Base-by-base conservation (phyloP, 192 early-diverging fungal genomes). In the Dissophora ornata region DNA sequence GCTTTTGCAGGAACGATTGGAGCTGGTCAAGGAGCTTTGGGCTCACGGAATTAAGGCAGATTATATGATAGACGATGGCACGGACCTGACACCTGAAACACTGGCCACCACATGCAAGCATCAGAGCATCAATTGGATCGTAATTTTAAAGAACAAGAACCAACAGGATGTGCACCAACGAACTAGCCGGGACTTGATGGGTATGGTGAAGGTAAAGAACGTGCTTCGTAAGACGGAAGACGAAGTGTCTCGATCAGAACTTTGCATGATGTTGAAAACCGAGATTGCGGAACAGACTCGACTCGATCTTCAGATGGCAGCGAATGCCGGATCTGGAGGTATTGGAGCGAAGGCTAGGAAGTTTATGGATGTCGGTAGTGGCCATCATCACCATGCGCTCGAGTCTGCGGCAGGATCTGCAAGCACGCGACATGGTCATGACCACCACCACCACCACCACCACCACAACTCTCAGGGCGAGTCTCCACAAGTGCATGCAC, bases 1-100 rank as follows among this genome's bases (percentile, higher is more conserved):
- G 11, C 67, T 91, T 42, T 65, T 94, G 8, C 86, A 87, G 38
- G 92, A 96, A 67, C 85, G 94, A 4, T 82, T 97, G 29, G 83
- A 90, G 18, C 57, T 97, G 62, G 89, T 91, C 24, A 82, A 84
- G 28, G 95, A 96, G 24, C 80, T 94, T 16, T 96, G 96, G 95
- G 75, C 74, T 1, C 85, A 88, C 41, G 88, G 88, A 4, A 86
- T 98, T 61, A 85, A 88, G 56, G 90, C 94, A 0, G 96, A 96
- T 36, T 88, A 96, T 41, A 81, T 91, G 65, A 90, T 94, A 36
- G 86, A 93, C 60, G 92, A 95, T 50, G 83, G 81, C 18, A 84
- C 85, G 1, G 86, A 89, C 54, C 75, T 90, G 61, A 91, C 89
- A 6, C 88, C 90, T 26, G 92, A 93, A 48, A 79, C 83, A 10